Percentiles rank a stretch among this genome's conserved stretches.
phyloP scores from a whole-genome alignment of 768 basidiomycete species.

The Phlegmacium glaucopus region DNA sequence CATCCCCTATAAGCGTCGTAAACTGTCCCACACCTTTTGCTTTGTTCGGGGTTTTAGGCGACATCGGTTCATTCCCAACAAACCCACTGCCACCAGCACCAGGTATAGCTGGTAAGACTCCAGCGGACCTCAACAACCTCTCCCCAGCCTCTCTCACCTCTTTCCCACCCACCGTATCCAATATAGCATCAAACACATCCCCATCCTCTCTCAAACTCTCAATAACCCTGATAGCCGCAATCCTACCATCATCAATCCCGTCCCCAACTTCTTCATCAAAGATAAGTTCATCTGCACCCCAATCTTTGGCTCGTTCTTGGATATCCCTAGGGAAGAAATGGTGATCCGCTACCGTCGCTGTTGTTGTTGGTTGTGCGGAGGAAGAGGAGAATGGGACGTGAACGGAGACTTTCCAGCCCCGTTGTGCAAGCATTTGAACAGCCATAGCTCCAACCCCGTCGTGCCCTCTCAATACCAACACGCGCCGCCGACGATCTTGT shows the following conservation, averaged over 20 bases:
- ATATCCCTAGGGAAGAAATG: constrained; percentile 38
- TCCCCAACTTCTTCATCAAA: constrained; percentile 46
- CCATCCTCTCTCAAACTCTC: constrained; percentile 49
- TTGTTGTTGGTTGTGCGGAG: constrained; percentile 16
- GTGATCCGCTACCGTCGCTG: constrained; percentile 10
- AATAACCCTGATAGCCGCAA: constrained; percentile 46
- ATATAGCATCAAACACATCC: constrained; percentile 70
- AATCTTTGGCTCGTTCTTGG: constrained; percentile 53
- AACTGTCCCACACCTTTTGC: constrained; percentile 46
- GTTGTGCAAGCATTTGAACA: constrained; percentile 67
- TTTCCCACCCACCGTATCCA: constrained; percentile 82
- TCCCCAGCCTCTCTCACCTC: constrained; percentile 76
- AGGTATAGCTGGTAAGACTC: no score
- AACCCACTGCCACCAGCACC: constrained; percentile 16
- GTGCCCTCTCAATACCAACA: constrained; percentile 68
- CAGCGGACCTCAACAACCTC: constrained; percentile 46
- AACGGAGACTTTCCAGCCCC: constrained; percentile 74
- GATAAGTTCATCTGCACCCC: constrained; percentile 79
- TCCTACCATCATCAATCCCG: constrained; percentile 37
- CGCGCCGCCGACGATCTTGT: constrained; percentile 28
- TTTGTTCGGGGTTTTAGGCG: constrained; percentile 4
- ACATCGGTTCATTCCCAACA: not conserved
- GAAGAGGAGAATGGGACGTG: constrained; percentile 45
- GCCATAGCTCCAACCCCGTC: constrained; percentile 75
- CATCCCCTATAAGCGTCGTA: constrained; percentile 78